phyloP scores from a whole-genome alignment of 495 filamentous ascomycete genomes.

The Recurvomyces mirabilis region DNA sequence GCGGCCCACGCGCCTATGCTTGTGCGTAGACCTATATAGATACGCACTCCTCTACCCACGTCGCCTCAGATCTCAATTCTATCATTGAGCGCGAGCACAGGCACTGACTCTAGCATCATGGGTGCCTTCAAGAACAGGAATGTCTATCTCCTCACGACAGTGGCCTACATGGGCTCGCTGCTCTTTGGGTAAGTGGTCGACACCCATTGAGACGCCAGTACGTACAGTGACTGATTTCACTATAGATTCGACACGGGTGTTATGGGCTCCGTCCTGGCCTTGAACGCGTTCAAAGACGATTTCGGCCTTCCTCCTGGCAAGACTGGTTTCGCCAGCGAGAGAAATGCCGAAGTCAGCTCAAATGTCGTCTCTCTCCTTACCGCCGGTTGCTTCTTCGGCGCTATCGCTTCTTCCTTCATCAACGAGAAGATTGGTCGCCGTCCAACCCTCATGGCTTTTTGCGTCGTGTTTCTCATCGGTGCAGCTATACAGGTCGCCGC shows the following conservation, averaged over 20 bases:
- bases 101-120: too few species aligned
- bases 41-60: too few species aligned
- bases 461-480: conserved; percentile 19
- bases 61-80: too few species aligned
- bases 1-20: too few species aligned
- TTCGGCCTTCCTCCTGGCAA: conserved; percentile 14
- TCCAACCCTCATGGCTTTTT: conserved; percentile 19
- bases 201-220: too few species aligned
- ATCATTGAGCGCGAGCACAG: too few species aligned
- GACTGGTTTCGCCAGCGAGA: conserved; percentile 15
- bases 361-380: conserved; percentile 9
- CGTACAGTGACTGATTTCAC: conserved; percentile 20
- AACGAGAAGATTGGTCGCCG: conserved; percentile 22
- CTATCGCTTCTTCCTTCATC: conserved; percentile 8
- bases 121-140: conserved; percentile 41
- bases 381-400: conserved; percentile 9
- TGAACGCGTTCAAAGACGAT: conserved; percentile 13
- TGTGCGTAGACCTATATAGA: too few species aligned
- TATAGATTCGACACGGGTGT: conserved; percentile 21
- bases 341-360: conserved; percentile 9
- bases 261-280: conserved; percentile 18
- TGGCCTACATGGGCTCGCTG: conserved; percentile 43
- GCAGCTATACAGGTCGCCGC: conserved; percentile 26
- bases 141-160: conserved; percentile 43
- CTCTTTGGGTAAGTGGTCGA: conserved; percentile 38